phyloP scores from a whole-genome alignment of 345 rosid genomes.

The Zanthoxylum bungeanum region DNA sequence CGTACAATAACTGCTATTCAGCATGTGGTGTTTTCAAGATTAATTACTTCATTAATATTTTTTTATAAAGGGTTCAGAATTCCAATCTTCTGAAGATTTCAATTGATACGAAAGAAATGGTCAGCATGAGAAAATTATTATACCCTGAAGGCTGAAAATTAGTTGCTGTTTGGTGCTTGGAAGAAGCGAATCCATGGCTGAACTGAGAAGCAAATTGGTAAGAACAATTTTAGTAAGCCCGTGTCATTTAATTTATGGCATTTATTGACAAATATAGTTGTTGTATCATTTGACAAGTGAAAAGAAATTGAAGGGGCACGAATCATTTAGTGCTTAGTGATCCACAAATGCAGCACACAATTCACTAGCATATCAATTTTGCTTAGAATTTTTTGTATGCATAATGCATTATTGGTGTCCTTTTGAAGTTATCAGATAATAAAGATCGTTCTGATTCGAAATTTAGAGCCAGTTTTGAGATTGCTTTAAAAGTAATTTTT shows the following conservation, averaged over 20 bases:
- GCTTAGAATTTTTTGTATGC: not conserved
- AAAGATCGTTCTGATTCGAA: too few relatives aligned
- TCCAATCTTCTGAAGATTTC: too few relatives aligned
- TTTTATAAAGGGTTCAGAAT: too few relatives aligned
- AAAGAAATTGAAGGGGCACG: constrained; percentile 22
- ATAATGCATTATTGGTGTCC: not conserved
- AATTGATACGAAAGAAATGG: too few relatives aligned
- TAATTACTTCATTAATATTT: too few relatives aligned
- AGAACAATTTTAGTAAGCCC: constrained; percentile 28
- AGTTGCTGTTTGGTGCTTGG: not conserved
- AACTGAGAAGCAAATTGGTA: not conserved
- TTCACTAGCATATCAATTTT: constrained; percentile 12
- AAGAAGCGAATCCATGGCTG: not conserved
- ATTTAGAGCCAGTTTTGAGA: too few relatives aligned
- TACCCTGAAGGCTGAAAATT: too few relatives aligned
- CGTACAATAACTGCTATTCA: not conserved
- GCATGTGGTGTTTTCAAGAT: not conserved
- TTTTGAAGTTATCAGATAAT: too few relatives aligned
- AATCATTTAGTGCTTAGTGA: constrained; percentile 13
- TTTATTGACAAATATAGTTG: constrained; percentile 26
- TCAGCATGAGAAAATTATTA: not conserved
- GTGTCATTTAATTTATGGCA: constrained; percentile 29
- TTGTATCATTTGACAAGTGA: constrained; percentile 30
- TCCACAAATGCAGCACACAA: constrained; percentile 24
- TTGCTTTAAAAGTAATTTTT: too few relatives aligned